These are phyloP conservation scores for Bolboschoenus planiculmis DNA, from an alignment of 176 grass and related monocot species.

Conservation along the genomic window DNA sequence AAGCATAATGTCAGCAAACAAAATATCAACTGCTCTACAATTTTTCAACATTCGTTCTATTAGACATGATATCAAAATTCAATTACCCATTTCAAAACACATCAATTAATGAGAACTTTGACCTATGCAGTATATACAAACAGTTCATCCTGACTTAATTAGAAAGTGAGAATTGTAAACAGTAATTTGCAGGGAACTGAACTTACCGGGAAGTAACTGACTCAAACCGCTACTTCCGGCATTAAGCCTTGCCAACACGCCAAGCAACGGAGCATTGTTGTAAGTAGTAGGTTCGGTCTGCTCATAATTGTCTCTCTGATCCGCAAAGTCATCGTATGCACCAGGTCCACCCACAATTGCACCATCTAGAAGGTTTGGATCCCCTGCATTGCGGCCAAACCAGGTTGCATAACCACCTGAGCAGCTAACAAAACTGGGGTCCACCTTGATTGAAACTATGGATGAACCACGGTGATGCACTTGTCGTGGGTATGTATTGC, in stretches of 20 bases:
- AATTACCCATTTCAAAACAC: not conserved
- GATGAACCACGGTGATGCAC: slow-evolving; percentile 80
- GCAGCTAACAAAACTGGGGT: slow-evolving; percentile 60
- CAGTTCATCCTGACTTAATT: not conserved
- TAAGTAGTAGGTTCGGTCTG: slow-evolving; percentile 88
- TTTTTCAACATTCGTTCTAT: not conserved
- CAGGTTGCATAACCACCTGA: slow-evolving; percentile 40
- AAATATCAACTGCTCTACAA: not conserved
- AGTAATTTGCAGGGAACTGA: not conserved
- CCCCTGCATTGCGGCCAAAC: slow-evolving; percentile 37
- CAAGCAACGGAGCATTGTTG: slow-evolving; percentile 79
- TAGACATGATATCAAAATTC: not conserved
- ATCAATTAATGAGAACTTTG: not conserved
- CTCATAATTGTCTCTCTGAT: slow-evolving; percentile 75
- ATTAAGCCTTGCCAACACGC: slow-evolving; percentile 61
- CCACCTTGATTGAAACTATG: slow-evolving; percentile 55
- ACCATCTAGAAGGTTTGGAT: slow-evolving; percentile 80
- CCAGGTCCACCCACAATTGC: slow-evolving; percentile 73
- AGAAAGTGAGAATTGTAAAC: not conserved
- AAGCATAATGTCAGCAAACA: not conserved
- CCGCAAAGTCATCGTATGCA: slow-evolving; percentile 56
- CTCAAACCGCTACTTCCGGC: slow-evolving; percentile 34
- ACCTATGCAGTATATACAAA: not conserved
- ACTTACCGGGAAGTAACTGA: slow-evolving; percentile 33
- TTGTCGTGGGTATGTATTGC: slow-evolving; percentile 44